Conservation (phyloP, 1,139 yeast species). For the Yamadazyma taylorii region DNA sequence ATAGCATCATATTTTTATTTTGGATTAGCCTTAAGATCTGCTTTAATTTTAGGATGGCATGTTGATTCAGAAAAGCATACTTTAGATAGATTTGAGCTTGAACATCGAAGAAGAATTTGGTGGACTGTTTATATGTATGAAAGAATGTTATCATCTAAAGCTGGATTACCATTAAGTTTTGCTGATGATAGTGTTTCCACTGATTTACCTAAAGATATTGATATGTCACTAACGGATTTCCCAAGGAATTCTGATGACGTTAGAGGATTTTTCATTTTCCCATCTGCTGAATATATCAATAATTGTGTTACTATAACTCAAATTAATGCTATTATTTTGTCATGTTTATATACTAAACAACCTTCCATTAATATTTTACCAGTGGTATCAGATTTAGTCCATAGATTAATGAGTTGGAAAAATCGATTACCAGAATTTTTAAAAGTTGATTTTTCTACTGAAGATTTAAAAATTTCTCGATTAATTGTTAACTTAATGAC, state of each 20-base stretch:
- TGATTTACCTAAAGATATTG: constrained; percentile 72
- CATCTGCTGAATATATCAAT: constrained; percentile 75
- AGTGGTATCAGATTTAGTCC: constrained; percentile 69
- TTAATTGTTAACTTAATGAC: constrained; percentile 77
- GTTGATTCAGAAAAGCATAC: constrained; percentile 75
- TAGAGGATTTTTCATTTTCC: constrained; percentile 64
- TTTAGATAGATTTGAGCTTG: constrained; percentile 64
- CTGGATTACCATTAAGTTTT: constrained; percentile 77
- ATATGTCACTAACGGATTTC: constrained; percentile 54
- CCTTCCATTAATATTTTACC: constrained; percentile 75
- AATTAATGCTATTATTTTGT: constrained; percentile 71
- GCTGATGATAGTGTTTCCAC: constrained; percentile 80
- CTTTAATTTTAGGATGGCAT: constrained; percentile 78
- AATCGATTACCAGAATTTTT: constrained; percentile 62
- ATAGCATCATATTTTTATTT: constrained; percentile 79
- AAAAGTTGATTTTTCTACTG: constrained; percentile 60
- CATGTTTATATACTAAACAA: constrained; percentile 72
- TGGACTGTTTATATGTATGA: constrained; percentile 93
- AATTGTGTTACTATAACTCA: constrained; percentile 82
- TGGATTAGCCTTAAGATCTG: constrained; percentile 75
- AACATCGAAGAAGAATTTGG: constrained; percentile 82
- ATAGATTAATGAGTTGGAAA: constrained; percentile 70
- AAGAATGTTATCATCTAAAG: constrained; percentile 80
- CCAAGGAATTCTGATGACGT: constrained; percentile 51
- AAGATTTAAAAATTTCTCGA: constrained; percentile 60